These are phyloP conservation scores for Xylaria multiplex DNA, from an alignment of 2,329 filamentous ascomycete species.

Conservation along the genomic window DNA sequence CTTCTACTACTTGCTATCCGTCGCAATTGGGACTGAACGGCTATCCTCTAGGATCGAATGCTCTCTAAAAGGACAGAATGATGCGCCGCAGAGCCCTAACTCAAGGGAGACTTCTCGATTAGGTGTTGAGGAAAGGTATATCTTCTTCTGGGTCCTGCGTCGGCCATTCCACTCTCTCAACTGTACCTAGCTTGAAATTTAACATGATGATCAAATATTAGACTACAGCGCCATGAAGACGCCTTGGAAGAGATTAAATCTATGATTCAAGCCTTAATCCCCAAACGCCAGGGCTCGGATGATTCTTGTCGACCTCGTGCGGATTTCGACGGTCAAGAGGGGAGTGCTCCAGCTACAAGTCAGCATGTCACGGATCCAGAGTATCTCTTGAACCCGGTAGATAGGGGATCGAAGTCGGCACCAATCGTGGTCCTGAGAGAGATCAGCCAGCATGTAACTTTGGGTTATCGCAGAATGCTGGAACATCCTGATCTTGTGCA, in stretches of 20 bases:
- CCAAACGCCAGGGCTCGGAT: slow-evolving; percentile 23
- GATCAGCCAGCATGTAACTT: slow-evolving; percentile 46
- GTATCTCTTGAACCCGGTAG: slow-evolving; percentile 46
- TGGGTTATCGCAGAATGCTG: slow-evolving; percentile 45
- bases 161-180: not conserved
- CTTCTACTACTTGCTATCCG: not conserved
- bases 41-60: slow-evolving; percentile 41
- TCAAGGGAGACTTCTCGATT: slow-evolving; percentile 10
- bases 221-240: slow-evolving; percentile 45
- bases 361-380: slow-evolving; percentile 41
- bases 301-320: slow-evolving; percentile 16
- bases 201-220: slow-evolving; percentile 25
- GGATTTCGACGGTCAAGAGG: slow-evolving; percentile 26
- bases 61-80: slow-evolving; percentile 42
- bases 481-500: slow-evolving; percentile 47
- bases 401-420: slow-evolving; percentile 47
- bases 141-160: not conserved
- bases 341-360: slow-evolving; percentile 21
- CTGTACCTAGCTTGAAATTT: not conserved
- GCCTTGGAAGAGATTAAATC: slow-evolving; percentile 44
- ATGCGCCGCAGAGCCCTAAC: slow-evolving; percentile 14
- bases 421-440: slow-evolving; percentile 48
- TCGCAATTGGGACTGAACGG: slow-evolving; percentile 20
- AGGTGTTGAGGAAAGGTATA: slow-evolving; percentile 46
- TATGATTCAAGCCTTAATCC: slow-evolving; percentile 40